Base-by-base conservation (phyloP, 2,329 filamentous ascomycete genomes). In the Nannizziopsis arthrosporioides region DNA sequence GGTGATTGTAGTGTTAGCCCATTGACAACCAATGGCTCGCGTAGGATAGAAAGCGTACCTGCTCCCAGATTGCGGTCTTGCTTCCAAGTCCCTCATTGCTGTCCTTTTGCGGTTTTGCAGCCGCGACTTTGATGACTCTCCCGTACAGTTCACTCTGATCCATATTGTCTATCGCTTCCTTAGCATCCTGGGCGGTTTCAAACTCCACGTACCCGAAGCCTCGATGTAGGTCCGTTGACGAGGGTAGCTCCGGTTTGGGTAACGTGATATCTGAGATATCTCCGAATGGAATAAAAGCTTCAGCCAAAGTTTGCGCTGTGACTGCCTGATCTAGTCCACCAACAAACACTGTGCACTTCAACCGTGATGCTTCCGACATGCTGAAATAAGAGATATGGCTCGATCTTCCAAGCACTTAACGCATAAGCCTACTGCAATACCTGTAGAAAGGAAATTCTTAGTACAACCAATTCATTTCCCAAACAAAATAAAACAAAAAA, bases 111-210 rank as follows among this genome's bases (percentile, higher is more conserved):
- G 86, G 80, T 67, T 94, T 98, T 38, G 93, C 93, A 48, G 84
- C 78, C 39, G 87, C 89, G 44, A 96, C 90, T 65, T 89, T 94
- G 64, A 98, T 83, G 11, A 92, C 82, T 51, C 86, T 80, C 9
- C 92, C 93, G 63, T 90, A 96, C 40, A 98, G 77, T 69, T 96
- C 90, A 52, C 89, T 84, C 64, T 94, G 88, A 63, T 98, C 87
- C 90, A 98, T 96, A 63, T 98, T 98, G 73, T 96, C 88, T 64
- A 98, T 94, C 44, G 92, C 92, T 68, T 96, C 90, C 60, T 82
- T 82, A 22, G 89, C 90, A 67, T 98, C 92, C 49, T 82, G 78
- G 10, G 80, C 75, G 49, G 87, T 77, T 59, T 95, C 88, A 61
- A 85, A 98, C 62, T 98, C 92, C 44, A 98, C 85, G 63, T 98